Evolutionary conservation across 1,284 basidiomycete species (phyloP), one percentile per base, ranked within the genome.

Genomic region (Ustilago bromivora): DNA sequence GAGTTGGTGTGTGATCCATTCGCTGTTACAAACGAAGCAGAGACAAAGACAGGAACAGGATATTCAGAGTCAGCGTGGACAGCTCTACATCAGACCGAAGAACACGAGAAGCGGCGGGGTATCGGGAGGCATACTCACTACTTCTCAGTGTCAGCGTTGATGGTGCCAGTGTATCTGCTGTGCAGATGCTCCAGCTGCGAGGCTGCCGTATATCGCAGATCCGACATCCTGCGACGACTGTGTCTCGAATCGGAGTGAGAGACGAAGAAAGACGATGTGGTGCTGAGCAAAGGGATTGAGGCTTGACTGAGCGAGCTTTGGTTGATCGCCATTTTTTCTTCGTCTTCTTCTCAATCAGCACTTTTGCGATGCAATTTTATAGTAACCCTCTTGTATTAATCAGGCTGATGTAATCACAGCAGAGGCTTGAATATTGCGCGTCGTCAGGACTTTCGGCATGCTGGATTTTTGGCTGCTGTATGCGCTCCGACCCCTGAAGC

Each of bases 1-100:
- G 87, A 97, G 95, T 86, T 99, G 96, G 87, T 98, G 94, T 12
- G 95, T 96, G 63, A 96, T 88, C 96, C 96, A 98, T 87, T 99
- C 96, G 88, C 96, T 98, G 61, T 65, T 41, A 28, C 11, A 17
- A 54, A 51, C 35, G 54, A 19, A 5, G 52, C 38, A 43, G 55
- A 56, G n/a, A 13, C 46, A 40, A 47, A 57, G 32, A 32, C 57
- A 57, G 56, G 65, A 62, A 62, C 38, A 62, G 49, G 49, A 51
- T 51, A 12, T 32, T 4, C 23, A 12, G 31, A 34, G 51, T 60
- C 58, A 65, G 65, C 52, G 17, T 17, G n/a, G 17, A 38, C 34
- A 38, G 43, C 52, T 28, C 31, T 59, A 38, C 53, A 66, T 47
- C 56, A 35, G 17, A 47, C 23, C 23, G n/a, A 40, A 52, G 46